Evolutionary conservation across 495 filamentous ascomycete genomes (phyloP), one percentile per base, ranked within the genome.

Genomic region (Penicillium subrubescens): DNA sequence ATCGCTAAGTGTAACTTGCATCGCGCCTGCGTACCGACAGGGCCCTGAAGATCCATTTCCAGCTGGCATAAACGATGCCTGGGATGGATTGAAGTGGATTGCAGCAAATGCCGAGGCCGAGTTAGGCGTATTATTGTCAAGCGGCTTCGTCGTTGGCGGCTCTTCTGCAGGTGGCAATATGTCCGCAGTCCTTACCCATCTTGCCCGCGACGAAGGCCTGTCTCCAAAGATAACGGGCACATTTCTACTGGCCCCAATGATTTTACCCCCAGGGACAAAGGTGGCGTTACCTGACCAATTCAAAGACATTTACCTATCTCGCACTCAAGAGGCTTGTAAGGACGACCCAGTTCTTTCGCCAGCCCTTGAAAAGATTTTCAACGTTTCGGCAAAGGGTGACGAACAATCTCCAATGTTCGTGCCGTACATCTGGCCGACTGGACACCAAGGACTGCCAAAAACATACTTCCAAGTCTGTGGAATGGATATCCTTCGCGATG

Each of bases 61-160:
- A 1, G 71, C 74, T 1, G 69, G 77, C 21, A 62, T 75, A 10
- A 60, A 85, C 17, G 84, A 87, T 67, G 72, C 77, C 48, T 84
- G 77, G 74, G 83, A 85, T 69, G 78, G 77, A 8, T 66, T 84
- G 56, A 72, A 78, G 66, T 84, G 84, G 83, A 74, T 83, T 11
- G 75, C 77, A 1, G 50, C 66, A 25, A 77, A 85, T 53, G 75
- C 77, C 14, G 43, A 60, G 0, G 33, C 57, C 2, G 51, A 54
- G 31, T 54, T 70, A 0, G 64, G 56, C 17, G 67, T 57, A 23
- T 62, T 65, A 17, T 34, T 60, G 41, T 61, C 69, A 62, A 57
- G 68, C 52, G 84, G 84, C 1, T 86, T 86, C 60, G 64, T 87
- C 33, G 59, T 86, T 39, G 82, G 82, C 29, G 84, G 84, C 6